A percentile compares a stretch with the other conserved stretches of the same genome.
Evolutionary conservation across 2,329 filamentous ascomycete species (phyloP).

Genomic region (Pezicula neosporulosa): DNA sequence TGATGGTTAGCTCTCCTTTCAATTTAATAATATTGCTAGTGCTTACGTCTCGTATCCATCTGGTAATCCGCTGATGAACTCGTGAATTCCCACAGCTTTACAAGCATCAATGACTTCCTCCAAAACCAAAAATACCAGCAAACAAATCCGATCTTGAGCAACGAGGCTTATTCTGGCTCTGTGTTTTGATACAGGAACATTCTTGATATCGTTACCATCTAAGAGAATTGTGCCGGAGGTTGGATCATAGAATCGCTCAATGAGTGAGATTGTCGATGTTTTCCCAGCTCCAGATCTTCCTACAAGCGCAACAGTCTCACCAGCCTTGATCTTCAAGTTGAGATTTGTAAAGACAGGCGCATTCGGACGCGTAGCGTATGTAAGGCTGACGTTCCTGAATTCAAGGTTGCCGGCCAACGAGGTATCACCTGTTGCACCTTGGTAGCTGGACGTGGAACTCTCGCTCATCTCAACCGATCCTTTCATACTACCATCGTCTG

Average conservation of each 20-base stretch:
- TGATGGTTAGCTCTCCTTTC: not conserved
- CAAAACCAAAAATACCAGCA: slow-evolving; percentile 49
- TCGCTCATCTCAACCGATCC: not conserved
- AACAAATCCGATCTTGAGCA: slow-evolving; percentile 55
- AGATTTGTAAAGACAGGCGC: slow-evolving; percentile 54
- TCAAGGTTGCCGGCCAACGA: slow-evolving; percentile 35
- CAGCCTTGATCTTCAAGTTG: slow-evolving; percentile 52
- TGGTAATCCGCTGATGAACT: slow-evolving; percentile 59
- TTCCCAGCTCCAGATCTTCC: slow-evolving; percentile 66
- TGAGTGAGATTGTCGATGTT: slow-evolving; percentile 57
- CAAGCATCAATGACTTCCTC: slow-evolving; percentile 65
- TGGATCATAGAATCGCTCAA: slow-evolving; percentile 49
- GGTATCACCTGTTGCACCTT: slow-evolving; percentile 8
- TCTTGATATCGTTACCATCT: slow-evolving; percentile 39
- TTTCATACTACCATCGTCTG: not conserved
- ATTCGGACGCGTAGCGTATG: slow-evolving; percentile 61
- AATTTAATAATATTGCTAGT: not conserved
- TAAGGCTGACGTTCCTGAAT: slow-evolving; percentile 58
- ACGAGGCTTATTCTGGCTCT: slow-evolving; percentile 52
- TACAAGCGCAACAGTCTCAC: slow-evolving; percentile 61
- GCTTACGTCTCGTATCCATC: slow-evolving; percentile 73
- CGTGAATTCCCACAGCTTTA: slow-evolving; percentile 65
- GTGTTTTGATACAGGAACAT: slow-evolving; percentile 39
- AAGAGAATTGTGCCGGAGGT: slow-evolving; percentile 26
- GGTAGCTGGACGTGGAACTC: not conserved